Evolutionary conservation across 2,329 filamentous ascomycete genomes (phyloP).

Genomic region (Calonectria pseudoreteaudii): DNA sequence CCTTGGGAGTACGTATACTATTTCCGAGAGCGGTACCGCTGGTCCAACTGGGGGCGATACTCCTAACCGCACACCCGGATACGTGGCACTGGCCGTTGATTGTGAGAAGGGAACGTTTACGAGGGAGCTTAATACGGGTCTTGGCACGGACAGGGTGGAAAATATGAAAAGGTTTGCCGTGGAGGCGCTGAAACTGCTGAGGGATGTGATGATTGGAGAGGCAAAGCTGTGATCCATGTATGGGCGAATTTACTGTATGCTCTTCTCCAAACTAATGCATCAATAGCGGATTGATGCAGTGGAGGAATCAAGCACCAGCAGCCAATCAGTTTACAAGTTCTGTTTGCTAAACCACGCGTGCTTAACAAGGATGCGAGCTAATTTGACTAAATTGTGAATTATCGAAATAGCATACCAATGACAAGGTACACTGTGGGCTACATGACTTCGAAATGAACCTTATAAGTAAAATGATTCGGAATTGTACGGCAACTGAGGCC

Average conservation of each 20-base stretch:
- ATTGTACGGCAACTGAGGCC: neutral
- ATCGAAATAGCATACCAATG: neutral
- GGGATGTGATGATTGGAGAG: neutral
- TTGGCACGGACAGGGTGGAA: neutral
- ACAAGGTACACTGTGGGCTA: neutral
- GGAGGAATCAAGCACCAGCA: too few species aligned
- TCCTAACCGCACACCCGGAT: neutral
- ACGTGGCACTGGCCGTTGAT: neutral
- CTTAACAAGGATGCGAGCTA: too few species aligned
- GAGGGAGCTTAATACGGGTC: neutral
- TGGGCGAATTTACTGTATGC: too few species aligned
- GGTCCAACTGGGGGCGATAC: neutral
- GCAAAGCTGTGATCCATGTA: neutral
- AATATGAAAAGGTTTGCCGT: neutral
- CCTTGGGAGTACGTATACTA: neutral
- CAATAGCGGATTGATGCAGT: too few species aligned
- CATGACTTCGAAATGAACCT: neutral
- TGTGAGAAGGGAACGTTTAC: neutral
- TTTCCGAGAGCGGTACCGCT: neutral
- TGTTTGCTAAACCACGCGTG: too few species aligned
- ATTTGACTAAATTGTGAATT: too few species aligned
- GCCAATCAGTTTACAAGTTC: too few species aligned
- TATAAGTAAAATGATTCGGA: neutral
- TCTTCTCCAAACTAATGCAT: too few species aligned
- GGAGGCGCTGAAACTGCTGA: neutral